phyloP scores from a whole-genome alignment of 2,329 filamentous ascomycete species.

The Colletotrichum salicis region DNA sequence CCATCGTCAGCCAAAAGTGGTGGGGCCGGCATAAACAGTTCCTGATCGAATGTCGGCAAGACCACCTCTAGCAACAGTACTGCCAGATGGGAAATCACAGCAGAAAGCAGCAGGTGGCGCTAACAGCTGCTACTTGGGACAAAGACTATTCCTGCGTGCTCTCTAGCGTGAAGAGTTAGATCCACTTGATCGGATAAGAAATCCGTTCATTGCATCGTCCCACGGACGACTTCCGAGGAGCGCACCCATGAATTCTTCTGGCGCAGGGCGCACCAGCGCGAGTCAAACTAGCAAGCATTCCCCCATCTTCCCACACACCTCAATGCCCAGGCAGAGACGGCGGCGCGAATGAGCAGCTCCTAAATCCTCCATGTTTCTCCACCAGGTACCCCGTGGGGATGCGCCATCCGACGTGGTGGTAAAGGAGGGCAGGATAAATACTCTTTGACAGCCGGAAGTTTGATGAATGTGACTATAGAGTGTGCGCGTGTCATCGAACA shows the following conservation, averaged over 20 bases:
- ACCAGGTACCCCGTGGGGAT: constrained; percentile 31
- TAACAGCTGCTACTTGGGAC: neutral
- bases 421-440: constrained; percentile 27
- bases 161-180: neutral
- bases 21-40: constrained; percentile 7
- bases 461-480: neutral
- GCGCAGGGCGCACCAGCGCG: constrained; percentile 14
- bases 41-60: constrained; percentile 12
- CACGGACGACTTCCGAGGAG: constrained; percentile 33
- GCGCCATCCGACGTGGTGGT: constrained; percentile 25
- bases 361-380: constrained; percentile 30
- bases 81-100: neutral
- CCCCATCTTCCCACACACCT: neutral
- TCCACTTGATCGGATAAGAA: constrained; percentile 19
- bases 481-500: neutral
- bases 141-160: neutral
- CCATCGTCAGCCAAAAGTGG: constrained; percentile 1
- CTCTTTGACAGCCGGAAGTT: constrained; percentile 21
- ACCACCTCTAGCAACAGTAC: neutral
- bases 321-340: constrained; percentile 1
- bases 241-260: constrained; percentile 4
- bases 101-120: neutral
- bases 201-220: constrained; percentile 10
- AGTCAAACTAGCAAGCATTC: constrained; percentile 28
- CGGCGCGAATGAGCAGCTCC: constrained; percentile 17